These are phyloP conservation scores for Climacium dendroides DNA, from an alignment of 225 moss, liverwort and hornwort species.

Conservation along the genomic window DNA sequence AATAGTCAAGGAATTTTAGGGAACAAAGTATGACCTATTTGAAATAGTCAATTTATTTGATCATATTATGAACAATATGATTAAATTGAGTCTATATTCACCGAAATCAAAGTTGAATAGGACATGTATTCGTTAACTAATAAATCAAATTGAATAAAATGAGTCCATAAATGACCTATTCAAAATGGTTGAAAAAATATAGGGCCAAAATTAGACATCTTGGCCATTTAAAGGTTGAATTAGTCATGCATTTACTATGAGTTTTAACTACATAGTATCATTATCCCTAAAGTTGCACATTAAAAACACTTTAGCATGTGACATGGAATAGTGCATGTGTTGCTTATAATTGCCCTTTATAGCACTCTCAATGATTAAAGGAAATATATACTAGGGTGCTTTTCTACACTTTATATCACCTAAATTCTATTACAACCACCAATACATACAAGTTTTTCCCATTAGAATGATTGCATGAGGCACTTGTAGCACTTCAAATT, in stretches of 20 bases:
- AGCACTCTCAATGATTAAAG: neutral
- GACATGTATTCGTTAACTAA: neutral
- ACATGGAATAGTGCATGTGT: neutral
- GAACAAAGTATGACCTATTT: accelerated
- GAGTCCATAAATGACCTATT: neutral
- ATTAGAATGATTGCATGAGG: neutral
- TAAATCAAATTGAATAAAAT: neutral
- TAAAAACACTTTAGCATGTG: neutral
- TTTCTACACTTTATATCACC: neutral
- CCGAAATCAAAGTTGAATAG: neutral
- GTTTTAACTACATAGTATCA: neutral
- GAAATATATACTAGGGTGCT: neutral
- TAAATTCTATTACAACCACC: neutral
- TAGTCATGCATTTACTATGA: neutral
- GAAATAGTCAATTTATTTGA: neutral
- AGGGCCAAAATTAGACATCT: neutral
- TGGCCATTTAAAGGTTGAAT: neutral
- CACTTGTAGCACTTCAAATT: neutral
- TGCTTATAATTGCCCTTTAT: neutral
- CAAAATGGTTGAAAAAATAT: neutral
- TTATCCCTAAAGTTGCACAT: neutral
- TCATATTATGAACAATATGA: neutral
- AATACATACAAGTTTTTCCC: neutral
- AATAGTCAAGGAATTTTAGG: neutral
- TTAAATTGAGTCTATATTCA: accelerated